phyloP scores from a whole-genome alignment of 768 basidiomycete species.

The Boletus patriciae region DNA sequence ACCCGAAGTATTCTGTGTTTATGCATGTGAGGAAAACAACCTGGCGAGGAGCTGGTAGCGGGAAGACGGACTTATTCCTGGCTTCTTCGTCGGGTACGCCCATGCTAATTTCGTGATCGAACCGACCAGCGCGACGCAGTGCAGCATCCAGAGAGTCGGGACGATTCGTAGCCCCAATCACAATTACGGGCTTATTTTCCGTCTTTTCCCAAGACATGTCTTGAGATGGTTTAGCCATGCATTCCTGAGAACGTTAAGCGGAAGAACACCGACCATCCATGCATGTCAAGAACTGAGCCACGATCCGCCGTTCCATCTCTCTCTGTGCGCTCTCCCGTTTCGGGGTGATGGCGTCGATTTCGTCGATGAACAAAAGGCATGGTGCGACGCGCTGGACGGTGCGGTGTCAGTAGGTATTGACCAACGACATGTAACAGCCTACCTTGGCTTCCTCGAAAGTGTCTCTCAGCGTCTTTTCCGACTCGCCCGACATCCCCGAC shows the following conservation, averaged over 20 bases:
- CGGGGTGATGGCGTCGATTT: constrained; percentile 96
- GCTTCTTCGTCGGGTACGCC: constrained; percentile 93
- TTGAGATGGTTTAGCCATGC: constrained; percentile 32
- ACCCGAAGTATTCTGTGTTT: constrained; percentile 78
- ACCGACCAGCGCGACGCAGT: constrained; percentile 87
- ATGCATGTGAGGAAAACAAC: background rate
- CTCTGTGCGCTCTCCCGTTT: constrained; percentile 97
- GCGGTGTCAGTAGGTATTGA: background rate
- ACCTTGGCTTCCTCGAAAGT: constrained; percentile 98
- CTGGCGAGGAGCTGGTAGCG: background rate
- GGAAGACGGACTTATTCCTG: constrained; percentile 70
- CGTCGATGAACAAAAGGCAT: constrained; percentile 94
- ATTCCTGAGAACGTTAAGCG: background rate
- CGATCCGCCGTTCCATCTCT: constrained; percentile 97
- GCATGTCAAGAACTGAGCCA: constrained; percentile 96
- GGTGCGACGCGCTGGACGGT: constrained; percentile 74
- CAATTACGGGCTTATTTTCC: constrained; percentile 87
- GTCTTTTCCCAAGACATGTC: constrained; percentile 96
- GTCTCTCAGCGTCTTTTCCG: constrained; percentile 93
- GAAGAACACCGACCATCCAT: constrained; percentile 82
- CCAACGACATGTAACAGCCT: constrained; percentile 2
- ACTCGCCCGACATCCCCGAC: constrained; percentile 98
- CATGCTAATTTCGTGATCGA: constrained; percentile 98
- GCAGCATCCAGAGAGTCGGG: constrained; percentile 95
- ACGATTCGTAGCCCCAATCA: constrained; percentile 95